phyloP scores from a whole-genome alignment of 129 eudicot genomes.

The Glebionis coronaria region DNA sequence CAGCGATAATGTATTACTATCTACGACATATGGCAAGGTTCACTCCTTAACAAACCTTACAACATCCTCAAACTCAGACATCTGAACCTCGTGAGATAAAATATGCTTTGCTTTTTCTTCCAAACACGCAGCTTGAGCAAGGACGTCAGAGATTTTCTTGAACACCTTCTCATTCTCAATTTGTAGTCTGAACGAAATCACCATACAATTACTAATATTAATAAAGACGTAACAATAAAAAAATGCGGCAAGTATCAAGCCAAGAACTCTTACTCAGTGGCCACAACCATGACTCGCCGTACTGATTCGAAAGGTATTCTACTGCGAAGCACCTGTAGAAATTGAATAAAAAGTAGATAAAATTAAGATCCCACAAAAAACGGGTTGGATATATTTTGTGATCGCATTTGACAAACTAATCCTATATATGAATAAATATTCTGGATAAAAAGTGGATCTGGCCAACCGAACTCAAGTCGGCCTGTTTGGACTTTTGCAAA shows the following conservation, averaged over 20 bases:
- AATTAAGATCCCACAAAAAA: not conserved
- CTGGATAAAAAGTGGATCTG: no score
- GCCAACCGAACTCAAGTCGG: no score
- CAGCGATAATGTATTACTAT: not conserved
- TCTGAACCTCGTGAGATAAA: constrained; percentile 52
- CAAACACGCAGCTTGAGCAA: constrained; percentile 55
- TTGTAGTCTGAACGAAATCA: constrained; percentile 56
- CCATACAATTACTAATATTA: constrained; percentile 11
- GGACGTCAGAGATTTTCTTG: constrained; percentile 46
- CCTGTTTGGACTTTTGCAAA: not conserved
- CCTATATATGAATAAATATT: no score
- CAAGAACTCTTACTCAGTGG: constrained; percentile 55
- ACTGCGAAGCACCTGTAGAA: constrained; percentile 49
- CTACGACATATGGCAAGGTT: not conserved
- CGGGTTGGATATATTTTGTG: no score
- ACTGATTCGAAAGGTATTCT: constrained; percentile 56
- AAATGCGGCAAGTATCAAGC: constrained; percentile 15
- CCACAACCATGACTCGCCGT: constrained; percentile 60
- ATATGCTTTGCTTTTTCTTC: constrained; percentile 73
- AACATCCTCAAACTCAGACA: constrained; percentile 70
- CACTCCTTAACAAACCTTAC: constrained; percentile 48
- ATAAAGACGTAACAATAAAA: constrained; percentile 2
- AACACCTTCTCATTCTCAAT: constrained; percentile 72
- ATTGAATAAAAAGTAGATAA: constrained; percentile 15
- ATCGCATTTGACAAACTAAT: no score